These are phyloP conservation scores for Sclerotinia nivalis DNA, from an alignment of 2,329 filamentous ascomycete genomes.

Conservation along the genomic window DNA sequence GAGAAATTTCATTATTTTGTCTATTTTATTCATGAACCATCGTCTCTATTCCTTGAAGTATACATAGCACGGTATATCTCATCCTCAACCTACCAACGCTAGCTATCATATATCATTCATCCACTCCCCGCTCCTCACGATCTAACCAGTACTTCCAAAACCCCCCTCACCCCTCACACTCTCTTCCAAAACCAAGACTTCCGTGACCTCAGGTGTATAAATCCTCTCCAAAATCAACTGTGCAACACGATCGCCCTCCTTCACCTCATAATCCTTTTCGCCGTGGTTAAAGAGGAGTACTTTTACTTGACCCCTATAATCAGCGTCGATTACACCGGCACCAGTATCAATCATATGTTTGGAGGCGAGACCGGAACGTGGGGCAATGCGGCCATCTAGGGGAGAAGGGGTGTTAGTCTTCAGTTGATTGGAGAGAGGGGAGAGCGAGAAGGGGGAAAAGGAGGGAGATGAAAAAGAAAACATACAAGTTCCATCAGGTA, in stretches of 20 bases:
- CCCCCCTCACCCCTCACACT: slow-evolving; percentile 88
- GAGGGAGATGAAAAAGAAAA: slow-evolving; percentile 27
- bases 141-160: slow-evolving; percentile 79
- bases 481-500: slow-evolving; percentile 87
- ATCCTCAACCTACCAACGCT: background rate
- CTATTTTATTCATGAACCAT: background rate
- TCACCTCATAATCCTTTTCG: slow-evolving; percentile 77
- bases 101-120: slow-evolving; percentile 8
- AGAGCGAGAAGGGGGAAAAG: slow-evolving; percentile 6
- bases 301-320: slow-evolving; percentile 93
- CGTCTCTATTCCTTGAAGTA: background rate
- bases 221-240: slow-evolving; percentile 95
- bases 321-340: slow-evolving; percentile 95
- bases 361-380: slow-evolving; percentile 83
- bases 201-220: slow-evolving; percentile 87
- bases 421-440: background rate
- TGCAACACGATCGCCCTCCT: slow-evolving; percentile 85
- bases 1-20: slow-evolving; percentile 10
- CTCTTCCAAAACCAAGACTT: slow-evolving; percentile 84
- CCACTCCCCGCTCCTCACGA: background rate
- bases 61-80: slow-evolving; percentile 1
- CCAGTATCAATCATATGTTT: slow-evolving; percentile 98
- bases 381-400: slow-evolving; percentile 82
- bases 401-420: background rate
- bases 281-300: slow-evolving; percentile 92